Base-by-base conservation (phyloP, 2,329 filamentous ascomycete species). In the Pseudogymnoascus sp. region DNA sequence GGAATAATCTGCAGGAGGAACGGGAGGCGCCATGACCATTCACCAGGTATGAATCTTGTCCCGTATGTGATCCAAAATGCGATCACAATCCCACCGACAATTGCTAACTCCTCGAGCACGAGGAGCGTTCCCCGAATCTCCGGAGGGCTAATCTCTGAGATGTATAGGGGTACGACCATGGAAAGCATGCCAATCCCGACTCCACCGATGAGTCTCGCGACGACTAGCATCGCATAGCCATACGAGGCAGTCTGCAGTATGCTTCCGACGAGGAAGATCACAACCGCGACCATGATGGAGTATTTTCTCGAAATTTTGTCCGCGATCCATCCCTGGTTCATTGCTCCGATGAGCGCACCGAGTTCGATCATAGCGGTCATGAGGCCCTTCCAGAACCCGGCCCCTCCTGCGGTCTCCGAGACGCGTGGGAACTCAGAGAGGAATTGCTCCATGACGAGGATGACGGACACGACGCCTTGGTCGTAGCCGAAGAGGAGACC, bases 341-440 rank as follows among this genome's bases (percentile, higher is more conserved):
- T 62, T 3, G 78, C 77, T 61, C 78, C 71, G 59, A 70, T 59
- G 16, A 82, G 71, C 7, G 80, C 81, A n/a, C 81, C 80, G 19
- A 82, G 67, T 65, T 82, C 79, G 60, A 83, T 78, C 80, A 82
- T 82, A 3, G 81, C 81, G 7, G 81, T 83, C 73, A 82, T 71
- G 5, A 78, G 66, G 53, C 64, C 63, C 37, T 62, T 66, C 44
- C 50, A 14, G 61, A 64, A 66, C 13, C 63, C 63, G 8, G 40
- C 59, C 10, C 63, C 78, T 6, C 75, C 69, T 5, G 72, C 74
- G 1, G 64, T 61, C 6, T 74, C 70, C 0, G 72, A 69, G 0
- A 75, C 73, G 29, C 75, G 67, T 2, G 70, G 68, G 64, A 76
- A 77, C 0, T 70, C 67, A 10, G 70, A 64, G 37, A 71, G 67